These are phyloP conservation scores for Podochytrium sp. DNA, from an alignment of 192 early-diverging fungal genomes.

Conservation along the genomic window DNA sequence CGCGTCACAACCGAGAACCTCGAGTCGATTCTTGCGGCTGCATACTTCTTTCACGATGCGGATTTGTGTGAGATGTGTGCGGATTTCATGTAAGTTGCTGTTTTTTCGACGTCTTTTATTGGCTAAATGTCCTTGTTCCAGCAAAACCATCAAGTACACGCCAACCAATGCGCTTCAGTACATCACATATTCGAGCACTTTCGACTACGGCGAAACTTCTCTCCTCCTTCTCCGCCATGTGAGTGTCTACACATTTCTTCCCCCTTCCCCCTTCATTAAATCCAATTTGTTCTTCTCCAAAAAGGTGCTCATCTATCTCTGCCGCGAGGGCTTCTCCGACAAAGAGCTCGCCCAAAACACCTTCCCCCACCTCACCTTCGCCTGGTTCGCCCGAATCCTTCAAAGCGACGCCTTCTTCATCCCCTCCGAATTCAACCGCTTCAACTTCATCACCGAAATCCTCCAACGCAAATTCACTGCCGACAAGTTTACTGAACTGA, in stretches of 20 bases:
- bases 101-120: not conserved
- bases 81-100: constrained; percentile 5
- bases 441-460: constrained; percentile 36
- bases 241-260: constrained; percentile 32
- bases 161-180: constrained; percentile 39
- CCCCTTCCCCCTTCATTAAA: constrained; percentile 39
- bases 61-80: constrained; percentile 27
- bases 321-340: constrained; percentile 39
- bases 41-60: constrained; percentile 43
- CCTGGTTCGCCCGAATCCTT: constrained; percentile 43
- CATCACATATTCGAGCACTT: constrained; percentile 37
- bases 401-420: constrained; percentile 46
- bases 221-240: constrained; percentile 39
- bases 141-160: constrained; percentile 30
- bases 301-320: constrained; percentile 38
- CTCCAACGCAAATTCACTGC: constrained; percentile 9
- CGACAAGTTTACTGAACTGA: constrained; percentile 1
- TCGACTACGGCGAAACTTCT: constrained; percentile 45
- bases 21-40: constrained; percentile 36
- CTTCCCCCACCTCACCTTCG: constrained; percentile 31
- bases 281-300: constrained; percentile 38
- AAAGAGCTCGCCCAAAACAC: constrained; percentile 7
- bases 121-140: constrained; percentile 27
- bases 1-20: constrained; percentile 31
- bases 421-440: constrained; percentile 38